A percentile compares a stretch with the other conserved stretches of the same genome.
Conservation (phyloP, 345 rosid genomes). For the Rhodomyrtus tomentosa region DNA sequence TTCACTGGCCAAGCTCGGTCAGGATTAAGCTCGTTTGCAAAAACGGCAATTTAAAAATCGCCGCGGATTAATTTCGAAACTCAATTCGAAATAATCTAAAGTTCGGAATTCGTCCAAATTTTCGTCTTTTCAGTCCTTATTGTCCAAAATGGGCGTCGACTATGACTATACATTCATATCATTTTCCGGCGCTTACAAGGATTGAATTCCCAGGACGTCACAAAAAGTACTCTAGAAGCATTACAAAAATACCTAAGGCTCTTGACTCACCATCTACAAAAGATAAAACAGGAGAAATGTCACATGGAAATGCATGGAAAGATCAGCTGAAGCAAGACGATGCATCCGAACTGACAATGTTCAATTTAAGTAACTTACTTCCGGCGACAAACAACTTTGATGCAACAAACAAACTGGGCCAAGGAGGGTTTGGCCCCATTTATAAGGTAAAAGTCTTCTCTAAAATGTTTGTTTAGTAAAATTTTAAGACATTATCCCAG, state of each 20-base stretch:
- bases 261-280: neutral
- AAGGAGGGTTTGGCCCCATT: slow-evolving; percentile 1
- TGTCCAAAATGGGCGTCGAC: no score
- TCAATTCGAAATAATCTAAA: no score
- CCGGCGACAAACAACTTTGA: neutral
- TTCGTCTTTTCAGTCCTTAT: no score
- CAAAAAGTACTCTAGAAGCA: neutral
- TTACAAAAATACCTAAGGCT: neutral
- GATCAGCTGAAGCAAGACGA: neutral
- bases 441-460: neutral
- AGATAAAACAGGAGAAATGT: neutral
- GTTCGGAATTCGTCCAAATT: no score
- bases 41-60: no score
- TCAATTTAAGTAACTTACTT: neutral
- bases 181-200: no score
- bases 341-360: neutral
- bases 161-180: no score
- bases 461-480: no score
- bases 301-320: neutral
- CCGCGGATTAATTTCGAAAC: no score
- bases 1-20: no score
- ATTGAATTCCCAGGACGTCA: no score
- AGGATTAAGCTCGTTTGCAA: no score
- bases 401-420: neutral
- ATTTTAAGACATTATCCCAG: neutral